These are phyloP conservation scores for Pyrus hybrid DNA, from an alignment of 331 rosid genomes.

Conservation along the genomic window DNA sequence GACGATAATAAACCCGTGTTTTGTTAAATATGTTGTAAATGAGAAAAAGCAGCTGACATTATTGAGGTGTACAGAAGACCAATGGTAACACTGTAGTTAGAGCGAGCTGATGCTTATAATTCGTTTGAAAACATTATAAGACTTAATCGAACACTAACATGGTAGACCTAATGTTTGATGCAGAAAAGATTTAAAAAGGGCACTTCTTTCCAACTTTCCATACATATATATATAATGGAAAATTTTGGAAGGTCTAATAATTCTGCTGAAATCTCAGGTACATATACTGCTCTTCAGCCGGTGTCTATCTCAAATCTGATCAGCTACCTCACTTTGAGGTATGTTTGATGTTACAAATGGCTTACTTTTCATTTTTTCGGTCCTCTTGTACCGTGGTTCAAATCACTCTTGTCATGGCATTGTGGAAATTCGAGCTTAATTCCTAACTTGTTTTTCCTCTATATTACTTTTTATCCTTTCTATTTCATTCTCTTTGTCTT, in stretches of 20 bases:
- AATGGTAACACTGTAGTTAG: background rate
- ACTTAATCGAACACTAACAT: background rate
- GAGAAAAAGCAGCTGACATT: background rate
- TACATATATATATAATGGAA: background rate
- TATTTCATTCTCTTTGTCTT: background rate
- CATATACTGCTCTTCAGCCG: constrained; percentile 98
- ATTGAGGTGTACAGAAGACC: background rate
- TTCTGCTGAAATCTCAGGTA: constrained; percentile 43
- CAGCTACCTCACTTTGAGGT: constrained; percentile 81
- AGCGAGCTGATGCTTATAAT: background rate
- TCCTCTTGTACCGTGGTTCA: background rate
- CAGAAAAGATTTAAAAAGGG: background rate
- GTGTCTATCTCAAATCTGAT: constrained; percentile 87
- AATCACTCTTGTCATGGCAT: background rate
- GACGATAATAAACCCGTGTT: background rate
- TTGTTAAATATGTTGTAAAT: background rate
- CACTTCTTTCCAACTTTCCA: background rate
- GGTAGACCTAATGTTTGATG: background rate
- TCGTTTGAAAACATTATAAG: background rate
- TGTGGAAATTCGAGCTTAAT: background rate
- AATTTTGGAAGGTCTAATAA: background rate
- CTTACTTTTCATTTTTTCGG: background rate
- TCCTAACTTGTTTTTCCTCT: background rate
- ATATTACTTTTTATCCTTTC: background rate
- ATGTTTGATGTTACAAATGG: constrained; percentile 7